These are phyloP conservation scores for Pseudocercospora vitis DNA, from an alignment of 2,329 filamentous ascomycete genomes.

Conservation along the genomic window DNA sequence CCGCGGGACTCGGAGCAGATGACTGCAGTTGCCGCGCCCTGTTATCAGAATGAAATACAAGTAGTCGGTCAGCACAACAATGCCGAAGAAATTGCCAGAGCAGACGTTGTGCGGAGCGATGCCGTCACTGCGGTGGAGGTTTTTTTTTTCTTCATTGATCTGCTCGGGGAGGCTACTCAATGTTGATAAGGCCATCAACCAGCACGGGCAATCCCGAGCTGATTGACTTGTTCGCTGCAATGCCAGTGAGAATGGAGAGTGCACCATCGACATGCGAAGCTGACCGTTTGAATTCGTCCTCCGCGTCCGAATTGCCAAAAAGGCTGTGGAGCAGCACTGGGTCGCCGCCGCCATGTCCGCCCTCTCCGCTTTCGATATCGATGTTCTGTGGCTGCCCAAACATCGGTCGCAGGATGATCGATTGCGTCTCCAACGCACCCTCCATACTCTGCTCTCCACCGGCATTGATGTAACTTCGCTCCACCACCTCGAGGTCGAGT, in stretches of 20 bases:
- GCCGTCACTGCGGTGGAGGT: too few relatives aligned
- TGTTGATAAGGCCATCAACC: slow-evolving; percentile 2
- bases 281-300: slow-evolving; percentile 39
- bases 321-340: slow-evolving; percentile 58
- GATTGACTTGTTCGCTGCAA: slow-evolving; percentile 8
- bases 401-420: slow-evolving; percentile 53
- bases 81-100: too few relatives aligned
- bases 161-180: too few relatives aligned
- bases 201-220: background rate
- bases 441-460: slow-evolving; percentile 59
- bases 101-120: too few relatives aligned
- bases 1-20: too few relatives aligned
- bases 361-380: slow-evolving; percentile 53
- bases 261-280: slow-evolving; percentile 13
- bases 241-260: slow-evolving; percentile 8
- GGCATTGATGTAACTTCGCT: slow-evolving; percentile 60
- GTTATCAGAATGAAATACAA: too few relatives aligned
- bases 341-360: slow-evolving; percentile 63
- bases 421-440: slow-evolving; percentile 53
- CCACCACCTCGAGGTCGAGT: slow-evolving; percentile 62
- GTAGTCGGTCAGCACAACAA: too few relatives aligned
- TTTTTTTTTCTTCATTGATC: too few relatives aligned
- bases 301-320: slow-evolving; percentile 53
- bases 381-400: slow-evolving; percentile 60
- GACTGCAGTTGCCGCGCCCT: too few relatives aligned